Percentiles rank a stretch among this genome's conserved stretches.
phyloP scores from a whole-genome alignment of 495 filamentous ascomycete genomes.

The Cetradonia linearis region DNA sequence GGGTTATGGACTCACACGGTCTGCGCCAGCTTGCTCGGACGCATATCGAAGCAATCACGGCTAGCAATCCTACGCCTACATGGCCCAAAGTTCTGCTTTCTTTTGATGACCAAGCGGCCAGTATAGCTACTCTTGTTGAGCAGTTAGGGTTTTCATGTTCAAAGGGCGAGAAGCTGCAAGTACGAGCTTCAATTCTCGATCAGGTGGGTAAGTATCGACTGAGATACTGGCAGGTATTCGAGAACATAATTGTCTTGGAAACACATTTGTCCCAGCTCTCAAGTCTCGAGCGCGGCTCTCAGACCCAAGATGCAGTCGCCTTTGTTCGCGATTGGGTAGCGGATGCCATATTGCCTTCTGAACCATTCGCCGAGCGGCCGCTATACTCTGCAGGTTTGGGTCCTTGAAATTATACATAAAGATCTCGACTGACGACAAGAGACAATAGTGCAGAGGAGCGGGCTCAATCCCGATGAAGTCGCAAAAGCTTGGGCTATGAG shows the following conservation, averaged over 20 bases:
- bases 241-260: conserved; percentile 2
- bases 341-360: conserved; percentile 16
- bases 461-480: conserved; percentile 8
- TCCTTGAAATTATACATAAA: background rate
- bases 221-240: background rate
- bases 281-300: background rate
- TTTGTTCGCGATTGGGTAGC: conserved; percentile 16
- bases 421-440: background rate
- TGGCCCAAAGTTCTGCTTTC: background rate
- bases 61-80: background rate
- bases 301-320: background rate
- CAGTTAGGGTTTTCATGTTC: background rate
- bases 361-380: conserved; percentile 17
- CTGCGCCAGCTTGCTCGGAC: background rate
- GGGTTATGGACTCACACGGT: background rate
- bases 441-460: conserved; percentile 9
- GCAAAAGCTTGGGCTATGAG: conserved; percentile 11
- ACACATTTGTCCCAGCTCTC: background rate
- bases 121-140: conserved; percentile 5
- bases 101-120: background rate
- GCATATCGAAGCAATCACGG: background rate
- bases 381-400: conserved; percentile 20
- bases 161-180: background rate
- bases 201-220: background rate
- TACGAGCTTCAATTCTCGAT: background rate